Percentiles rank a stretch among this genome's conserved stretches.
Conservation (phyloP, 441 rosid genomes). For the Mallotus repandus region DNA sequence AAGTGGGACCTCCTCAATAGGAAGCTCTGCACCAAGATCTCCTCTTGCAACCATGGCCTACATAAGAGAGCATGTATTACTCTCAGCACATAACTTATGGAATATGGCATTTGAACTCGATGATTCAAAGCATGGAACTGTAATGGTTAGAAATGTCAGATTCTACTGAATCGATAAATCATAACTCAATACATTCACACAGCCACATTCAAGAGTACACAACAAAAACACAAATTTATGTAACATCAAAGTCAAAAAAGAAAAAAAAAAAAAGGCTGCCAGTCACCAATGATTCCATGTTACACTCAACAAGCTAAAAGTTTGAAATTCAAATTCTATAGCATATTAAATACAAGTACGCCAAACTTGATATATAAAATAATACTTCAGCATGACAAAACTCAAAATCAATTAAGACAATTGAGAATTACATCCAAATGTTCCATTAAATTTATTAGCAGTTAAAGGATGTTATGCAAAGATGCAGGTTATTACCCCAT, state of each 20-base stretch:
- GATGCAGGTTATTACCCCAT: conserved; percentile 66
- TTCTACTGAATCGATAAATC: conserved; percentile 1
- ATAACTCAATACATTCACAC: background rate
- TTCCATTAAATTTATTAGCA: conserved; percentile 8
- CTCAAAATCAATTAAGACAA: background rate
- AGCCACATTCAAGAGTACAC: background rate
- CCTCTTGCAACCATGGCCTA: conserved; percentile 99
- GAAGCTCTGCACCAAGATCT: conserved; percentile 99
- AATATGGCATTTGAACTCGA: background rate
- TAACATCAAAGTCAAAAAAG: background rate
- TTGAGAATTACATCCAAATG: conserved; percentile 8
- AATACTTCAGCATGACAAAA: background rate
- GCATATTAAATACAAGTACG: background rate
- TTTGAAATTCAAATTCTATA: background rate
- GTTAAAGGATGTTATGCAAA: conserved; percentile 20
- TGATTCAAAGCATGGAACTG: background rate
- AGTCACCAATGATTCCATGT: background rate
- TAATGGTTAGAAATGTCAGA: background rate
- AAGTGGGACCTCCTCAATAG: conserved; percentile 94
- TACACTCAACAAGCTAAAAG: background rate
- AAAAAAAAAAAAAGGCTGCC: background rate
- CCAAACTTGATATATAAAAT: background rate
- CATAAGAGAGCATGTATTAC: conserved; percentile 14
- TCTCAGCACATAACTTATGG: background rate
- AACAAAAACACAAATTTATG: background rate